These are phyloP conservation scores for Colletotrichum plurivorum DNA, from an alignment of 2,329 filamentous ascomycete genomes.

Conservation along the genomic window DNA sequence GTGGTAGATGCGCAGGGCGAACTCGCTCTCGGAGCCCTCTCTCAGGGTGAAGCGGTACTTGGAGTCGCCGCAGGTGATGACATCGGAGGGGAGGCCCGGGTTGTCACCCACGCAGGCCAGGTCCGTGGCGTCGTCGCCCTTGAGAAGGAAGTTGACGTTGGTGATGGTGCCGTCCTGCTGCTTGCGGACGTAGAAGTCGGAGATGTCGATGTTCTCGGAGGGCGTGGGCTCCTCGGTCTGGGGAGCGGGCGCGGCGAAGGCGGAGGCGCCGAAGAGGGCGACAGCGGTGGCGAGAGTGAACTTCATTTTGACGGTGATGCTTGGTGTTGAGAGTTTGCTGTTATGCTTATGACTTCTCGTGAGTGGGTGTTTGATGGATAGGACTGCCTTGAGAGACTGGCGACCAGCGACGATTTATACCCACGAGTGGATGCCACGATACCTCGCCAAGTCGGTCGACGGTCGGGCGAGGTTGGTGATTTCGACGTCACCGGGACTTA, in stretches of 20 bases:
- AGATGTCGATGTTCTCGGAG: constrained; percentile 46
- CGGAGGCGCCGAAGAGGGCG: constrained; percentile 42
- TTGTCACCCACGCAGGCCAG: constrained; percentile 38
- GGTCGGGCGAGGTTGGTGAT: constrained; percentile 17
- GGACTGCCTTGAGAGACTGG: neutral
- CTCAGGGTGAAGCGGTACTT: constrained; percentile 48
- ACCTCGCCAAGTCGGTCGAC: constrained; percentile 23
- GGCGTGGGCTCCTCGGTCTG: constrained; percentile 4
- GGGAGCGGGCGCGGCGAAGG: constrained; percentile 40
- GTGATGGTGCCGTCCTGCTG: constrained; percentile 35
- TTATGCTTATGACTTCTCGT: too few species aligned
- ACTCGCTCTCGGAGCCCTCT: constrained; percentile 39
- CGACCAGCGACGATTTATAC: constrained; percentile 3
- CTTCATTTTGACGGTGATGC: constrained; percentile 41
- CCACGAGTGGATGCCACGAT: neutral
- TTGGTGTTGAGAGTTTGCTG: neutral
- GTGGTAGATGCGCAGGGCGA: constrained; percentile 44
- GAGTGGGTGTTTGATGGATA: too few species aligned
- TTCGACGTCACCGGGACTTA: constrained; percentile 33
- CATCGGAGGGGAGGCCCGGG: constrained; percentile 42
- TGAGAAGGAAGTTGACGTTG: constrained; percentile 43
- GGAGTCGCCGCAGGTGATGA: constrained; percentile 46
- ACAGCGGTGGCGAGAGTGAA: constrained; percentile 41
- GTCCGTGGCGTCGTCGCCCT: constrained; percentile 40
- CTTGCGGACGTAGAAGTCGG: constrained; percentile 45